Percentiles rank a stretch among this genome's conserved stretches.
phyloP scores from a whole-genome alignment of 768 basidiomycete species.

The Daedalea quercina region DNA sequence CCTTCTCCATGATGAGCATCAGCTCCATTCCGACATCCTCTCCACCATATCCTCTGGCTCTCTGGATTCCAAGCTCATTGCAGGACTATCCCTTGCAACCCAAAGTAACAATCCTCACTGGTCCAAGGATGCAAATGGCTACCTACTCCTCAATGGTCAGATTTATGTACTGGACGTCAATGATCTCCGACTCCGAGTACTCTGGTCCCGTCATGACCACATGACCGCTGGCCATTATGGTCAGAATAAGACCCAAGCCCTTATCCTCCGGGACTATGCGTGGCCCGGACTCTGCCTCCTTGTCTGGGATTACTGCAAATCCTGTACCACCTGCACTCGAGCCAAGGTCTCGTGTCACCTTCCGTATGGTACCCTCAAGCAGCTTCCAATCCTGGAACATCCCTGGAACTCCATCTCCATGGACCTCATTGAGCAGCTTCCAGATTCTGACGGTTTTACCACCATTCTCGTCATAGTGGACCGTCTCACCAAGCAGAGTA shows the following conservation, averaged over 20 bases:
- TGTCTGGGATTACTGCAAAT: conserved; percentile 24
- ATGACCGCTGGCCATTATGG: conserved; percentile 36
- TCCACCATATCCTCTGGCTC: background rate
- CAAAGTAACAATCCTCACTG: conserved; percentile 1
- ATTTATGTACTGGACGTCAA: conserved; percentile 25
- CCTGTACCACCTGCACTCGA: conserved; percentile 24
- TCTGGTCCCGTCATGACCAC: conserved; percentile 30
- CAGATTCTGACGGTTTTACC: conserved; percentile 3
- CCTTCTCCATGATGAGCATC: conserved; percentile 18
- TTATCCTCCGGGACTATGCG: conserved; percentile 30
- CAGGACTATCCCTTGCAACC: background rate
- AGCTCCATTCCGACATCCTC: conserved; percentile 14
- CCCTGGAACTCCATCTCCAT: conserved; percentile 17
- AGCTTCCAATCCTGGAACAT: conserved; percentile 21
- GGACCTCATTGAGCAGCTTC: conserved; percentile 21
- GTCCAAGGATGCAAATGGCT: background rate
- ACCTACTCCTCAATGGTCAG: conserved; percentile 20
- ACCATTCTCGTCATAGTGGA: conserved; percentile 19
- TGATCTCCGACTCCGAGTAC: conserved; percentile 22
- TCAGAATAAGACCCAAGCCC: conserved; percentile 23
- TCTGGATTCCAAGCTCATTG: background rate
- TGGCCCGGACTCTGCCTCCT: conserved; percentile 29
- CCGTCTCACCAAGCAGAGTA: background rate
- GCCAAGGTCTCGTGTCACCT: conserved; percentile 23
- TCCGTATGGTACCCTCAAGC: conserved; percentile 24